Conservation (phyloP, 108 stramenopile species). For the Pseudonitzschia delicatissima region DNA sequence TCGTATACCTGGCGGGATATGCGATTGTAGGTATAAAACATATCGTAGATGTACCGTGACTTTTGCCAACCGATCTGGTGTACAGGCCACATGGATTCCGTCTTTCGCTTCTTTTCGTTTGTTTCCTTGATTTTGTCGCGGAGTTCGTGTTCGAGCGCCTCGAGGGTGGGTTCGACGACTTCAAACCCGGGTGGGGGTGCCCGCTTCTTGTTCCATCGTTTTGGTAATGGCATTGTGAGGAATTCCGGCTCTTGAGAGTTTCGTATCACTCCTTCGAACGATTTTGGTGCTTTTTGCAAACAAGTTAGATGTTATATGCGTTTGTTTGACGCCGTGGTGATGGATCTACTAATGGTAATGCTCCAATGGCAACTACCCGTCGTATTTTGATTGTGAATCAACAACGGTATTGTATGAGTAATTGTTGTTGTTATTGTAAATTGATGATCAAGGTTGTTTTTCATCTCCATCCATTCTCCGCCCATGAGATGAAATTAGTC, state of each 20-base stretch:
- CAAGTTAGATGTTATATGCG: too few relatives aligned
- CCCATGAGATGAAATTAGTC: too few relatives aligned
- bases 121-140: conserved; percentile 97
- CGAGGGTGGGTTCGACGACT: conserved; percentile 91
- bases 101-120: conserved; percentile 97
- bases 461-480: too few relatives aligned
- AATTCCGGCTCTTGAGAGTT: not conserved
- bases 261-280: too few relatives aligned
- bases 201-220: conserved; percentile 59
- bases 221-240: conserved; percentile 50
- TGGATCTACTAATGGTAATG: too few relatives aligned
- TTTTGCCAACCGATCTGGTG: conserved; percentile 99
- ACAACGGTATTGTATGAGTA: too few relatives aligned
- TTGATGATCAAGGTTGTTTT: too few relatives aligned
- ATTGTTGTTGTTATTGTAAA: too few relatives aligned
- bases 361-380: too few relatives aligned
- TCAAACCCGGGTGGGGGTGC: conserved; percentile 90
- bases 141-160: conserved; percentile 96
- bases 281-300: too few relatives aligned
- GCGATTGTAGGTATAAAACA: conserved; percentile 95
- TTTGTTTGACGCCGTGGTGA: too few relatives aligned
- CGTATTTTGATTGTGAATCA: too few relatives aligned
- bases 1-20: conserved; percentile 92
- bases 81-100: conserved; percentile 98
- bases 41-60: conserved; percentile 97